Percentiles rank a stretch among this genome's conserved stretches.
Conservation (phyloP, 2,329 filamentous ascomycete species). For the Leptodontidium sp. region DNA sequence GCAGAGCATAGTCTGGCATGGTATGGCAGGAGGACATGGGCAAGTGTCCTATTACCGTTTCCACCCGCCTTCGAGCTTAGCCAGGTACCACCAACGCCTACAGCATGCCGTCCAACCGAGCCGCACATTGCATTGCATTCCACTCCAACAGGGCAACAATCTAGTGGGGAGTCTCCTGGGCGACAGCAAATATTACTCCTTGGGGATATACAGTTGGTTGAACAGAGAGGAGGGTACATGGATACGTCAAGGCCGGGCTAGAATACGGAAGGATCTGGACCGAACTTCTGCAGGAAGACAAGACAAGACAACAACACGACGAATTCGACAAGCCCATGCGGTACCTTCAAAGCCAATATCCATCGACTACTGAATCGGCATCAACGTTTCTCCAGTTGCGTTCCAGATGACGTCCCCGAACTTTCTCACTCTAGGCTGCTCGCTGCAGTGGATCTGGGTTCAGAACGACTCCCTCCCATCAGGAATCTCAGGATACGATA, state of each 20-base stretch:
- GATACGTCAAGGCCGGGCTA: background rate
- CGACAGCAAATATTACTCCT: background rate
- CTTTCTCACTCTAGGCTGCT: background rate
- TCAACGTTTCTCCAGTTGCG: background rate
- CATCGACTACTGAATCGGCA: background rate
- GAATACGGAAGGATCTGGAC: background rate
- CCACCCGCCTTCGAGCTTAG: conserved; percentile 3
- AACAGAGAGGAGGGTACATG: background rate
- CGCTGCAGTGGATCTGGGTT: background rate
- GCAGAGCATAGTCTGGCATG: no score
- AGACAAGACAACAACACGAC: background rate
- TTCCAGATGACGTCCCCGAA: conserved; percentile 5
- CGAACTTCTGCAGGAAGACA: background rate
- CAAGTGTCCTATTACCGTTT: conserved; percentile 10
- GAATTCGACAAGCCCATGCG: background rate
- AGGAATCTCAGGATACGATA: no score
- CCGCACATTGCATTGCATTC: background rate
- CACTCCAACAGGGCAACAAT: background rate
- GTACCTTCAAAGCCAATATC: background rate
- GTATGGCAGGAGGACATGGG: background rate
- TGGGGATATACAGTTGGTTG: background rate
- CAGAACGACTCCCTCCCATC: background rate
- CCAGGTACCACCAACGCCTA: conserved; percentile 6
- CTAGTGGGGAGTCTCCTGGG: conserved; percentile 2
- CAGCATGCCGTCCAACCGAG: conserved; percentile 15